A percentile compares a stretch with the other conserved stretches of the same genome.
Evolutionary conservation across 2,329 filamentous ascomycete species (phyloP).

Genomic region (Claviceps arundinis): DNA sequence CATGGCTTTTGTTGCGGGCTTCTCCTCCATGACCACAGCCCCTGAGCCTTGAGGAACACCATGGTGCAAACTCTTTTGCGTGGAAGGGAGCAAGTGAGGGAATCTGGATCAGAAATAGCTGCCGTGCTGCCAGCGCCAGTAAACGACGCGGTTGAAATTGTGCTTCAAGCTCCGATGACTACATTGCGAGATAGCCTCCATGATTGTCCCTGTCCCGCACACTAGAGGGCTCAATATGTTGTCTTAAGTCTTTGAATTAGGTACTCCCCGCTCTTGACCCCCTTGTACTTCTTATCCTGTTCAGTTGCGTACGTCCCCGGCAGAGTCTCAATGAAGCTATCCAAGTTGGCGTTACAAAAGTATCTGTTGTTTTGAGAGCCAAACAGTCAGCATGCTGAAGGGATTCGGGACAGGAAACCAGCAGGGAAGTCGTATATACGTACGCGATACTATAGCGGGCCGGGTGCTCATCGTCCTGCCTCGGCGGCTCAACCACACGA

Average conservation of each 20-base stretch:
- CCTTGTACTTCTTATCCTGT: slow-evolving; percentile 63
- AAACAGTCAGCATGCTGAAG: neutral
- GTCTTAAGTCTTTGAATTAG: slow-evolving; percentile 63
- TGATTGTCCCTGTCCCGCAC: neutral
- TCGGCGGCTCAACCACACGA: slow-evolving; percentile 75
- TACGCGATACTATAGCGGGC: slow-evolving; percentile 76
- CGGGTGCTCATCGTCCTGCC: slow-evolving; percentile 48
- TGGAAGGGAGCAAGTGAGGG: no score
- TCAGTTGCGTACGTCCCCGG: slow-evolving; percentile 58
- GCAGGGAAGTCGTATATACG: slow-evolving; percentile 15
- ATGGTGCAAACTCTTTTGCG: no score
- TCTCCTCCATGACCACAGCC: no score
- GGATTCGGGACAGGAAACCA: neutral
- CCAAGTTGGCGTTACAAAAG: slow-evolving; percentile 79
- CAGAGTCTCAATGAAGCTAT: slow-evolving; percentile 63
- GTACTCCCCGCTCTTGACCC: slow-evolving; percentile 70
- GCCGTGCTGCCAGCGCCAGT: no score
- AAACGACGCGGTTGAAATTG: no score
- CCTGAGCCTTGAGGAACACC: no score
- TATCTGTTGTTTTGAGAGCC: slow-evolving; percentile 33
- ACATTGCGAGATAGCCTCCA: neutral
- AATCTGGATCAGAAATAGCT: no score
- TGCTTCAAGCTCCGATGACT: no score
- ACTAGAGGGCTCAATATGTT: slow-evolving; percentile 41
- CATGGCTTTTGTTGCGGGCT: no score